These are phyloP conservation scores for Bonia amplexicaulis DNA, from an alignment of 176 grass and related monocot genomes.

Conservation along the genomic window DNA sequence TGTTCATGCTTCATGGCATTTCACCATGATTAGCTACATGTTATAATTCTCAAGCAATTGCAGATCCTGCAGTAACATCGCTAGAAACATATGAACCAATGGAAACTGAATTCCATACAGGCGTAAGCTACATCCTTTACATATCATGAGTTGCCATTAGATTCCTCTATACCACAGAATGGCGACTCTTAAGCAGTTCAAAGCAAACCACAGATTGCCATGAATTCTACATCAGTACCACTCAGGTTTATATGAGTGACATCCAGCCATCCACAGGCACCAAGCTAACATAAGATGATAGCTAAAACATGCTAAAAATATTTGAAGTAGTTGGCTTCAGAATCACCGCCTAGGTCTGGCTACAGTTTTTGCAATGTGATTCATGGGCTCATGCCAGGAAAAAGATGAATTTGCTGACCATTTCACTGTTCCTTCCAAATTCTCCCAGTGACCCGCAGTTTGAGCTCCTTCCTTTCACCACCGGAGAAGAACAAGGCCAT, in stretches of 20 bases:
- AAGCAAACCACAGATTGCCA: constrained; percentile 18
- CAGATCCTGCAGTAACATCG: neutral
- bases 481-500: constrained; percentile 95
- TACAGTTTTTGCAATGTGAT: constrained; percentile 8
- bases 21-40: neutral
- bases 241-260: neutral
- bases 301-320: constrained; percentile 4
- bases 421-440: constrained; percentile 87
- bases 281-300: constrained; percentile 7
- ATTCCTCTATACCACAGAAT: constrained; percentile 25
- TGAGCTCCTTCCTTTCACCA: constrained; percentile 80
- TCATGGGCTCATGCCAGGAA: neutral
- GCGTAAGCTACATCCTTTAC: neutral
- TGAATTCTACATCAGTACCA: constrained; percentile 10
- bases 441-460: constrained; percentile 79
- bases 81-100: neutral
- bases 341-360: neutral
- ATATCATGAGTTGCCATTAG: constrained; percentile 27
- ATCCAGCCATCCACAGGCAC: neutral
- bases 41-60: neutral
- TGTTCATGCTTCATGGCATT: neutral
- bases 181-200: constrained; percentile 10
- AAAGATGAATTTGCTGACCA: neutral
- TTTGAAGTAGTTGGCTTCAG: neutral
- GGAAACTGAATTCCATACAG: neutral